Evolutionary conservation across 352 stramenopile species (phyloP).

Genomic region (Halophytophthora polymorphica): DNA sequence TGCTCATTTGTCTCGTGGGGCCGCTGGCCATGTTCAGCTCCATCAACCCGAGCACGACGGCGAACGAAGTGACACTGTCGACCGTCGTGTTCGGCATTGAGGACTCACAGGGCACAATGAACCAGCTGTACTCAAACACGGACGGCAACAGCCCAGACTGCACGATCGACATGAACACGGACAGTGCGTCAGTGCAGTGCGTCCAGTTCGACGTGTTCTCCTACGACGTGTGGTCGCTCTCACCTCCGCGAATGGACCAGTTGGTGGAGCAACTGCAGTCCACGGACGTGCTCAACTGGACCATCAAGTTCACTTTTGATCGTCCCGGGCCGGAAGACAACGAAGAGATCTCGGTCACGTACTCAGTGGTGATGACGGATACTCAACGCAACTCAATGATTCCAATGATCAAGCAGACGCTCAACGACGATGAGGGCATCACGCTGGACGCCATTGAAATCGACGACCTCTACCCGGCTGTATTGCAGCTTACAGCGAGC

Average conservation of each 20-base stretch:
- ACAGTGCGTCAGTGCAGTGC: constrained; percentile 73
- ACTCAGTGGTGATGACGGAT: constrained; percentile 42
- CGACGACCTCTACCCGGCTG: constrained; percentile 44
- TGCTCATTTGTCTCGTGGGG: constrained; percentile 74
- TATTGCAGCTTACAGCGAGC: constrained; percentile 75
- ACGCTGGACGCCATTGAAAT: constrained; percentile 48
- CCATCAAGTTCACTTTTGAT: constrained; percentile 62
- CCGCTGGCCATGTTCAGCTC: constrained; percentile 84
- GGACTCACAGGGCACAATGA: constrained; percentile 72
- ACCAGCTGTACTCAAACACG: constrained; percentile 68
- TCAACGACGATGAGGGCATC: constrained; percentile 25
- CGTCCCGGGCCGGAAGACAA: constrained; percentile 60
- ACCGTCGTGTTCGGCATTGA: constrained; percentile 70
- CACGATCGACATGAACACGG: constrained; percentile 54
- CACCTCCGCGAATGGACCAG: constrained; percentile 66
- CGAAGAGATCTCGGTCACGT: constrained; percentile 54
- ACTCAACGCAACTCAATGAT: constrained; percentile 64
- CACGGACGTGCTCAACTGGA: constrained; percentile 66
- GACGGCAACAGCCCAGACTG: constrained; percentile 72
- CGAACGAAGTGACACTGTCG: constrained; percentile 64
- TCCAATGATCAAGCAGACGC: constrained; percentile 69
- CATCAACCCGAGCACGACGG: constrained; percentile 76
- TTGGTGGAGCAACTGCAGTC: constrained; percentile 73
- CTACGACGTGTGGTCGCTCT: constrained; percentile 65
- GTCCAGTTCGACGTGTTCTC: constrained; percentile 81